Conservation (phyloP, 2,329 filamentous ascomycete genomes). For the Metarhizium guizhouense region DNA sequence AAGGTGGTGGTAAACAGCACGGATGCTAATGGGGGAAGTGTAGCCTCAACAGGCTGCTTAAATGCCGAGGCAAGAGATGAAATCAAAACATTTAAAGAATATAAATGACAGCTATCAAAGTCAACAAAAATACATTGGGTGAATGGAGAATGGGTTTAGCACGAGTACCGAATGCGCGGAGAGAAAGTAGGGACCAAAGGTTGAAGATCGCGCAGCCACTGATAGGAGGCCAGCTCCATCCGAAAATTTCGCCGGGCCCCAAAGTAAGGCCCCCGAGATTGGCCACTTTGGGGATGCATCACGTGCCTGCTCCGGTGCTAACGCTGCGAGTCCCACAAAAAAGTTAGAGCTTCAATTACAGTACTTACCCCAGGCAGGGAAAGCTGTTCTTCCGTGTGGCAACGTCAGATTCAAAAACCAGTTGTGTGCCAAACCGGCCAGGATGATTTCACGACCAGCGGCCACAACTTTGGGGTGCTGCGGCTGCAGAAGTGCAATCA, state of each 20-base stretch:
- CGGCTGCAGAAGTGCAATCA: slow-evolving; percentile 20
- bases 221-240: slow-evolving; percentile 10
- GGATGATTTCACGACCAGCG: slow-evolving; percentile 22
- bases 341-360: not conserved
- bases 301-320: slow-evolving; percentile 5
- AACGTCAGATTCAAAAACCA: not conserved
- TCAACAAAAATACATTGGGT: not conserved
- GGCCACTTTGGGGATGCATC: slow-evolving; percentile 5
- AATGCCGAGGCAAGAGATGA: not conserved
- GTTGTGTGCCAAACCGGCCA: not conserved
- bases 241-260: slow-evolving; percentile 18
- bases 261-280: not conserved
- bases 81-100: slow-evolving; percentile 15
- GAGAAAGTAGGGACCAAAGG: not conserved
- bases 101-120: not conserved
- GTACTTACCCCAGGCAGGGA: not conserved
- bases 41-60: slow-evolving; percentile 1
- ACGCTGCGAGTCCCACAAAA: not conserved
- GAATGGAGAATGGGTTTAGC: not conserved
- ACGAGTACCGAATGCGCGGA: not conserved
- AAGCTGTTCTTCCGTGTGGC: not conserved
- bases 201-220: not conserved
- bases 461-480: slow-evolving; percentile 20
- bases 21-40: not conserved
- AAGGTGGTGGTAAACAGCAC: not conserved